These are phyloP conservation scores for Chlorella vulgaris DNA, from an alignment of 139 green algal genomes.

Conservation along the genomic window DNA sequence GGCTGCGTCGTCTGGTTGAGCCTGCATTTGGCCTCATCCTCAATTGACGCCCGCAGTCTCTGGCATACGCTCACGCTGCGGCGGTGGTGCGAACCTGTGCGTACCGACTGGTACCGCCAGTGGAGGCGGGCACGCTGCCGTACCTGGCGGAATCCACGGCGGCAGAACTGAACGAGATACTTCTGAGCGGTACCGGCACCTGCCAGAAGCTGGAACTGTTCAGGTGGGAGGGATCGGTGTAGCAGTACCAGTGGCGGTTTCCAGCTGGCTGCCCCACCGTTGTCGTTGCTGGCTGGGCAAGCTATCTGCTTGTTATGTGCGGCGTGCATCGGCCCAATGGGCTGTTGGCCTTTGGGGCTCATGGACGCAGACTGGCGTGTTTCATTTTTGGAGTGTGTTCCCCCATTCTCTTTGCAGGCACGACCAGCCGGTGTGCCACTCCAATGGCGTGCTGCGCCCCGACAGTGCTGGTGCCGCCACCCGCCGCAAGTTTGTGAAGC, in stretches of 20 bases:
- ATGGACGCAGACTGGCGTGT: too few relatives aligned
- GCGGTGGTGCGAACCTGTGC: conserved; percentile 31
- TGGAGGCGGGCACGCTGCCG: conserved; percentile 35
- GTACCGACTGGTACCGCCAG: conserved; percentile 31
- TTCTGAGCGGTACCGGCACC: conserved; percentile 39
- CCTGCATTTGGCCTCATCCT: too few relatives aligned
- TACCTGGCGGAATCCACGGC: conserved; percentile 18
- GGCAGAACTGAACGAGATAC: conserved; percentile 40
- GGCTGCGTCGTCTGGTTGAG: too few relatives aligned
- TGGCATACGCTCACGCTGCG: conserved; percentile 41
- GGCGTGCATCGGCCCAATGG: too few relatives aligned
- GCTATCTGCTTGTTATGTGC: too few relatives aligned
- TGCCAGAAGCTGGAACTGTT: conserved; percentile 34
- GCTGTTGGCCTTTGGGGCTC: too few relatives aligned
- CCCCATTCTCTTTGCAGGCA: neutral
- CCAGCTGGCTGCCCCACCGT: too few relatives aligned
- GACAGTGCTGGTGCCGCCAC: conserved; percentile 25
- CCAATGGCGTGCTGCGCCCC: conserved; percentile 8
- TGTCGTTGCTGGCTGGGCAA: too few relatives aligned
- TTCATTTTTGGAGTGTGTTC: too few relatives aligned
- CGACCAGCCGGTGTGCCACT: conserved; percentile 24
- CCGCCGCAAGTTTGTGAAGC: conserved; percentile 26
- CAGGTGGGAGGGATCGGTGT: conserved; percentile 9
- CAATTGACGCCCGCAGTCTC: too few relatives aligned
- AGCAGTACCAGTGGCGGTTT: neutral